These are phyloP conservation scores for Corynespora cassiicola DNA, from an alignment of 2,329 filamentous ascomycete species.

Conservation along the genomic window DNA sequence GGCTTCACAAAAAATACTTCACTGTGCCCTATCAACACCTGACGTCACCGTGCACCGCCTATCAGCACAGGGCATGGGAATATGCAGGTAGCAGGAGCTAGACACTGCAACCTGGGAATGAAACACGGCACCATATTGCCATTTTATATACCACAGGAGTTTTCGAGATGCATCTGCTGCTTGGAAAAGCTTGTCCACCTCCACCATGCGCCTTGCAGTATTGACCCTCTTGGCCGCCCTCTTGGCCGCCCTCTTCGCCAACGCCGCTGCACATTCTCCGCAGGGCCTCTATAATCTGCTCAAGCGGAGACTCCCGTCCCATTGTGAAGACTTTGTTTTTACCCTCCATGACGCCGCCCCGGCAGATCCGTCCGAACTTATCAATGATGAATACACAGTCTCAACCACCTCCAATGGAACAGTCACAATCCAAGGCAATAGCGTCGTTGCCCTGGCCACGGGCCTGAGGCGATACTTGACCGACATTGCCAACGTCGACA, in stretches of 20 bases:
- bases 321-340: conserved; percentile 25
- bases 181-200: conserved; percentile 12
- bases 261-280: conserved; percentile 27
- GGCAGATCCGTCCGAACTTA: conserved; percentile 4
- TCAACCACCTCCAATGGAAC: conserved; percentile 17
- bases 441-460: conserved; percentile 21
- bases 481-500: conserved; percentile 52
- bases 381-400: conserved; percentile 22
- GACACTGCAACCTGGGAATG: not conserved
- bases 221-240: conserved; percentile 6
- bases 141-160: conserved; percentile 4
- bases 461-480: conserved; percentile 52
- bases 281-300: conserved; percentile 27
- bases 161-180: conserved; percentile 3
- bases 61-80: conserved; percentile 5
- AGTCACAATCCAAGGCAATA: conserved; percentile 23
- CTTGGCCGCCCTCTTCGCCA: conserved; percentile 2
- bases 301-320: conserved; percentile 25
- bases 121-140: conserved; percentile 3
- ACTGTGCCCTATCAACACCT: conserved; percentile 7
- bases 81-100: conserved; percentile 8
- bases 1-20: not conserved
- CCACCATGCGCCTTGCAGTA: conserved; percentile 11
- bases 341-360: conserved; percentile 9
- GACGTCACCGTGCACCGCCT: conserved; percentile 22